Evolutionary conservation across 2,329 filamentous ascomycete species (phyloP).

Genomic region (Aspergillaceae sp.): DNA sequence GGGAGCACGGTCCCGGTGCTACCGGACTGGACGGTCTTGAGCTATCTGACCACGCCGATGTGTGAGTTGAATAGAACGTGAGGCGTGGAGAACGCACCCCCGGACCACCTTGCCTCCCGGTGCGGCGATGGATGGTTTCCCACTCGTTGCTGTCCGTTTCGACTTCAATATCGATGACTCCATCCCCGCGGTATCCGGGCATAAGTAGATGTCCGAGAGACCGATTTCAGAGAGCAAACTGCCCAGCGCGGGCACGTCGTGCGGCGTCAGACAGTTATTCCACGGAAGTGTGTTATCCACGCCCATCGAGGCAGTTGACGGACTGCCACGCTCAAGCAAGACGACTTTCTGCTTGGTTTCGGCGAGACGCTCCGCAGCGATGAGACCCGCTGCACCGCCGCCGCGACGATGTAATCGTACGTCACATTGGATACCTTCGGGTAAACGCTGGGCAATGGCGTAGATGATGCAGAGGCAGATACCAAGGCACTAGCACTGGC

Average conservation of each 20-base stretch:
- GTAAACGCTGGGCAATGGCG: constrained; percentile 5
- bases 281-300: constrained; percentile 10
- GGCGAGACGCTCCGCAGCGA: constrained; percentile 11
- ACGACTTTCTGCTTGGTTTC: constrained; percentile 13
- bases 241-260: constrained; percentile 12
- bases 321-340: constrained; percentile 12
- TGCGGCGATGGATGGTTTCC: constrained; percentile 55
- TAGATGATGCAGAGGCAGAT: constrained; percentile 1
- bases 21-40: constrained; percentile 36
- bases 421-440: constrained; percentile 10
- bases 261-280: constrained; percentile 10
- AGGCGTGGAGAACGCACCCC: constrained; percentile 58
- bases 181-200: constrained; percentile 11
- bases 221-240: constrained; percentile 7
- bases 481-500: constrained; percentile 3
- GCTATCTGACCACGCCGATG: constrained; percentile 50
- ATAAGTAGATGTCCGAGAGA: constrained; percentile 11
- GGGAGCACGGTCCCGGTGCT: constrained; percentile 35
- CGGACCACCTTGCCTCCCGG: constrained; percentile 57
- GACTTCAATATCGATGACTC: constrained; percentile 44
- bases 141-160: constrained; percentile 28
- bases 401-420: constrained; percentile 16
- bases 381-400: constrained; percentile 13
- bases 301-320: constrained; percentile 8
- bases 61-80: constrained; percentile 61